Evolutionary conservation across 2,329 filamentous ascomycete genomes (phyloP), one percentile per base, ranked within the genome.

Genomic region (Sordariomycetes sp.): DNA sequence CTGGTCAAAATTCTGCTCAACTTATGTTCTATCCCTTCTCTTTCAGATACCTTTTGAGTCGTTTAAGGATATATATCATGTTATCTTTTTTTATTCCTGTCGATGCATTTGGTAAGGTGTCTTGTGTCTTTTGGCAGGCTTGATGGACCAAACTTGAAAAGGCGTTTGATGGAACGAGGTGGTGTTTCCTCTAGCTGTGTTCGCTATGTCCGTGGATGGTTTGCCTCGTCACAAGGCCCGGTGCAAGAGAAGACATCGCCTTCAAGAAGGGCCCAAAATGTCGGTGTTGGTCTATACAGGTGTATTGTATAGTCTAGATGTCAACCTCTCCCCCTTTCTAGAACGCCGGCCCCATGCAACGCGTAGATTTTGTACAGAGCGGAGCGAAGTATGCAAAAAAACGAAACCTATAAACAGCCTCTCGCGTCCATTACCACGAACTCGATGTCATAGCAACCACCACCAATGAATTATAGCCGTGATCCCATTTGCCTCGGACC

Each of bases 11-110:
- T 50, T 37, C 56, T 11, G 18, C 34, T 35, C 20, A 22, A 20
- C 37, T 60, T 58, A 55, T 59, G 57, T 53, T 55, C 35, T 59
- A 53, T 62, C 61, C 55, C 54, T 54, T 58, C 50, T 60, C 60
- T 37, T 53, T 59, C 58, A 58, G 55, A 61, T 57, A 59, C 50
- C 58, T 54, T 37, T 57, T 55, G 51, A 50, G 53, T 55, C 58
- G 59, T 43, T 58, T 54, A 58, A 40, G 22, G 28, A 32, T 32
- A 20, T 50, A 37, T 28, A n/a, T 48, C 50, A 8, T 20, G 12
- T 43, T 24, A 22, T 37, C 37, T 53, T 48, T 53, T 58, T 48
- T 43, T 43, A 35, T 55, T 18, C 10, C 52, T 57, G 37, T 20
- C 12, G 46, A 11, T n/a, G 22, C 11, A 28, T n/a, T 52, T 32